phyloP scores from a whole-genome alignment of 2,329 filamentous ascomycete genomes.

The Calonectria hawksworthii region DNA sequence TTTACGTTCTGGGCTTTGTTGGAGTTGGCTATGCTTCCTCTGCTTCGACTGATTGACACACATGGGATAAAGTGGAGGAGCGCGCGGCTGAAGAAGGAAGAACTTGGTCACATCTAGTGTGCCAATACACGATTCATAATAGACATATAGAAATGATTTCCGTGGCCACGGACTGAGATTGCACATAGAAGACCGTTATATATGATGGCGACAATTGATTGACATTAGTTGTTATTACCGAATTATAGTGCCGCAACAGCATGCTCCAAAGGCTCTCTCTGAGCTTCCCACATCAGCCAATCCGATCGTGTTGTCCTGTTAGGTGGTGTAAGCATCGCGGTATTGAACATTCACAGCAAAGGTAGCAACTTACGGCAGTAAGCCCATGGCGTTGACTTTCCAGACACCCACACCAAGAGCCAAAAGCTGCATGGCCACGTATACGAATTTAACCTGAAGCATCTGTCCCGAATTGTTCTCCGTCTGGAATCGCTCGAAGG shows the following conservation, averaged over 20 bases:
- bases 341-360: not conserved
- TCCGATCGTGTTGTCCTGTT: conserved; percentile 91
- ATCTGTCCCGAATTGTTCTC: conserved; percentile 81
- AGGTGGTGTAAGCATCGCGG: conserved; percentile 22
- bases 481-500: conserved; percentile 93
- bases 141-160: not conserved
- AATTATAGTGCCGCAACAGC: conserved; percentile 73
- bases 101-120: conserved; percentile 29
- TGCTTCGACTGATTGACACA: conserved; percentile 64
- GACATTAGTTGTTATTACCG: conserved; percentile 16
- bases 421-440: conserved; percentile 87
- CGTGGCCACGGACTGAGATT: not conserved
- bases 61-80: conserved; percentile 65
- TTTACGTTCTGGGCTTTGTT: conserved; percentile 71
- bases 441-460: conserved; percentile 87
- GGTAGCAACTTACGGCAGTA: conserved; percentile 80
- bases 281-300: conserved; percentile 95
- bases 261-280: conserved; percentile 76
- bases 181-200: not conserved
- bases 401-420: conserved; percentile 89
- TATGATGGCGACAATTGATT: not conserved
- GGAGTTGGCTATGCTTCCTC: conserved; percentile 62
- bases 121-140: not conserved
- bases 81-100: conserved; percentile 58
- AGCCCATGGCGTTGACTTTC: conserved; percentile 97